Conservation (phyloP, 352 stramenopile genomes). For the Pythium vanterpoolii region DNA sequence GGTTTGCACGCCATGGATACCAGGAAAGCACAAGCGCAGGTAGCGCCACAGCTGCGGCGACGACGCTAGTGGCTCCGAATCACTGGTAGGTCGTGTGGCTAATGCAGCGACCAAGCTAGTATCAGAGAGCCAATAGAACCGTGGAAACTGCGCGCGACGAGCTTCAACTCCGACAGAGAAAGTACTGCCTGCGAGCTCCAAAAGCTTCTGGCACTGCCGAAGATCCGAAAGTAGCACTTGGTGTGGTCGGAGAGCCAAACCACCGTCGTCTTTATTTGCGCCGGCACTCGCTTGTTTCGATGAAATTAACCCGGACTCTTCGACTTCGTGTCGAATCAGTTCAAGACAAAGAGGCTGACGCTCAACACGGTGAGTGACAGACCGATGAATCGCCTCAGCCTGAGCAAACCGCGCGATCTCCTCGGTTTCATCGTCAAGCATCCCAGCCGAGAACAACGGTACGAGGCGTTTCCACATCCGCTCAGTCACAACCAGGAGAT, state of each 20-base stretch:
- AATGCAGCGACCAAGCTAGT: constrained; percentile 48
- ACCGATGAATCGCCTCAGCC: constrained; percentile 42
- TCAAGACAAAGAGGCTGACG: constrained; percentile 33
- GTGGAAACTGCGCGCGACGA: constrained; percentile 51
- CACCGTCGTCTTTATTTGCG: background rate
- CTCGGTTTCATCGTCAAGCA: constrained; percentile 43
- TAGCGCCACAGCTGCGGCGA: constrained; percentile 39
- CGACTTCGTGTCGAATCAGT: constrained; percentile 20
- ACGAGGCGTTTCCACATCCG: constrained; percentile 45
- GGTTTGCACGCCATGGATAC: constrained; percentile 38
- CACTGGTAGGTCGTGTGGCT: constrained; percentile 16
- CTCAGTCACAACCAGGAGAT: constrained; percentile 40
- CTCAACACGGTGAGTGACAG: constrained; percentile 25
- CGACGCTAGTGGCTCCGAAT: background rate
- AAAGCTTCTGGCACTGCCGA: constrained; percentile 29
- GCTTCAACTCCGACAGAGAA: constrained; percentile 46
- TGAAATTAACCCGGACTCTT: background rate
- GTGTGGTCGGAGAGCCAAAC: background rate
- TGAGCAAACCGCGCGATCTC: constrained; percentile 38
- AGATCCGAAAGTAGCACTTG: constrained; percentile 34
- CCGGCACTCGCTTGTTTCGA: background rate
- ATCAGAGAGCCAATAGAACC: constrained; percentile 72
- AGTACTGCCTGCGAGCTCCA: constrained; percentile 42
- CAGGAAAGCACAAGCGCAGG: constrained; percentile 58
- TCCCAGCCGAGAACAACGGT: constrained; percentile 46